Evolutionary conservation across 2,329 filamentous ascomycete species (phyloP), one percentile per base, ranked within the genome.

Genomic region (Fusarium sp.): DNA sequence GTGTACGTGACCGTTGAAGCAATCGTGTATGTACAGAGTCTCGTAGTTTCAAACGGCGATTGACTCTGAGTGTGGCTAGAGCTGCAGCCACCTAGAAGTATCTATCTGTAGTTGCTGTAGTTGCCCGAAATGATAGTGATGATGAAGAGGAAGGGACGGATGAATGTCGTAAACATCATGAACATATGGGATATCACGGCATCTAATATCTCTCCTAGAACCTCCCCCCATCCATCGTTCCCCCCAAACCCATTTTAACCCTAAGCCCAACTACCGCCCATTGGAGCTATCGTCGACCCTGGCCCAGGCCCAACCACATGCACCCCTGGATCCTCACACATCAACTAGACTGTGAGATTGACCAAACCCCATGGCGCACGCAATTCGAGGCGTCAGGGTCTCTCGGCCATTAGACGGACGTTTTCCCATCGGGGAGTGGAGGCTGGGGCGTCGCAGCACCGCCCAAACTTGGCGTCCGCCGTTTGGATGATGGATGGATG

Each of bases 51-150:
- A 53, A 53, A 53, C 46, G 46, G 46, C 46, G 46, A 53, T 53
- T 53, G 46, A 53, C 46, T 51, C 46, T 31, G 46, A 31, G 53
- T 72, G 69, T 72, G 46, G 68, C 59, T 49, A 53, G 2, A 56
- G 20, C 12, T 56, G 31, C 36, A 29, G 27, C n/a, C n/a, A 27
- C 31, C 16, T 12, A 1, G 17, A 51, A 51, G 31, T 27, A 11
- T 38, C 17, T 27, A 35, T 31, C 2, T 44, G 38, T 17, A 36
- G 29, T 42, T 38, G 17, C 2, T 44, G 38, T 17, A 36, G 29
- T 42, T 38, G 17, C 9, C 6, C 29, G 11, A 46, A 20, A 35
- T 46, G 40, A 60, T 46, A 17, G 14, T 24, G 22, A 17, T 24
- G 17, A 22, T 11, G 31, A 33, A 11, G 31, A 33, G n/a, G 22